Base-by-base conservation (phyloP, 2,329 filamentous ascomycete species). In the Diaporthe nobilis region DNA sequence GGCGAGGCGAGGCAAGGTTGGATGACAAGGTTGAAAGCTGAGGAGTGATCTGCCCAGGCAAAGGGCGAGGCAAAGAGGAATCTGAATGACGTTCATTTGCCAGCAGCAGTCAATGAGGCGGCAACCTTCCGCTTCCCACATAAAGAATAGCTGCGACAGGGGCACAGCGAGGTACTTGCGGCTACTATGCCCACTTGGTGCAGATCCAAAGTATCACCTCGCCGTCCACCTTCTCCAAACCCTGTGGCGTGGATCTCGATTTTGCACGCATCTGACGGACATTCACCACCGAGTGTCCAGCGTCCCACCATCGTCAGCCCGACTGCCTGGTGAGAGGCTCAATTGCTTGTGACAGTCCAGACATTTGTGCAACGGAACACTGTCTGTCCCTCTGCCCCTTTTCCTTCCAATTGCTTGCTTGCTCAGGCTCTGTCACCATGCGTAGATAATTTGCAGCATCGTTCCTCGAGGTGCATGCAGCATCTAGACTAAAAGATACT, bases 31-130 rank as follows among this genome's bases (percentile, higher is more conserved):
- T 61, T 72, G 70, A 61, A 57, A 49, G 65, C 65, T 53, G 65
- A 68, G 28, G 20, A 37, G 31, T 39, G 31, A 68, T 53, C 22
- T 25, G 31, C 63, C 10, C 31, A 53, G 47, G 47, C 49, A n/a
- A 68, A 68, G 65, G 65, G 65, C 65, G 47, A 68, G 44, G 65
- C 65, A 68, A 53, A 72, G 71, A 61, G 71, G 42, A 22, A 63
- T 39, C 47, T 63, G 58, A 34, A 73, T 73, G 71, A 73, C 71
- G 71, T 73, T 73, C 49, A 60, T 63, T 63, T 63, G 47, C 44
- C 44, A 53, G 71, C 44, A 73, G 20, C 47, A 65, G 60, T 72
- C 70, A 72, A 60, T 72, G 71, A 73, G 71, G 71, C 71, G 71
- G 60, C 71, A 65, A 28, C 65, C 65, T 51, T 68, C 60, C 71